Base-by-base conservation (phyloP, 306 rosid genomes). In the Fragaria ananassa region DNA sequence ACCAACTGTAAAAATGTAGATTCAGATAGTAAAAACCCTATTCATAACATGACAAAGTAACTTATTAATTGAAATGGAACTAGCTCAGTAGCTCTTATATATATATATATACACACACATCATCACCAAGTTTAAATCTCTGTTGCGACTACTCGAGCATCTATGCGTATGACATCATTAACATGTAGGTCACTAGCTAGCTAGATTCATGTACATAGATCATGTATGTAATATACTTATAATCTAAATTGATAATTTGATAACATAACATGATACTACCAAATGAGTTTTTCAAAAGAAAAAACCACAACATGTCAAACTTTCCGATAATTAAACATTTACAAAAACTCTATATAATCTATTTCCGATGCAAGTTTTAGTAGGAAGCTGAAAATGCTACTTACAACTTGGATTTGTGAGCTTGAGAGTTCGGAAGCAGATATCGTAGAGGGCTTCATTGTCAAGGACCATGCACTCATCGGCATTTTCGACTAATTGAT, bases 391-490 rank as follows among this genome's bases (percentile, higher is more conserved):
- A n/a, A 17, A n/a, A 15, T 42, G 41, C 25, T 15, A 86, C 98
- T 83, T 82, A 89, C 98, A 93, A 58, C 96, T 89, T 62, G 96
- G 98, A 77, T 93, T 91, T 72, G 93, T 91, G 89, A 93, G 97
- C 91, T 89, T 93, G 78, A 93, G 95, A 62, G 96, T 93, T 75
- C 96, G 69, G 87, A 93, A 93, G 79, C 98, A 93, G 76, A 93
- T 93, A 65, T 93, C 96, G 74, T 93, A 90, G 78, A 93, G 96
- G 19, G 96, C 98, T 77, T 93, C 98, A 57, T 93, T 90, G 86
- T 90, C 96, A 44, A 90, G 92, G 44, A 88, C 96, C 97, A 93
- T 93, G 83, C 96, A 90, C 80, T 93, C 98, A 54, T 93, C 98
- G 0, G 96, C 98, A 72, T 93, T 93, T 85, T 93, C 98, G 27